phyloP scores from a whole-genome alignment of 495 filamentous ascomycete genomes.

The Geopyxis carbonaria region DNA sequence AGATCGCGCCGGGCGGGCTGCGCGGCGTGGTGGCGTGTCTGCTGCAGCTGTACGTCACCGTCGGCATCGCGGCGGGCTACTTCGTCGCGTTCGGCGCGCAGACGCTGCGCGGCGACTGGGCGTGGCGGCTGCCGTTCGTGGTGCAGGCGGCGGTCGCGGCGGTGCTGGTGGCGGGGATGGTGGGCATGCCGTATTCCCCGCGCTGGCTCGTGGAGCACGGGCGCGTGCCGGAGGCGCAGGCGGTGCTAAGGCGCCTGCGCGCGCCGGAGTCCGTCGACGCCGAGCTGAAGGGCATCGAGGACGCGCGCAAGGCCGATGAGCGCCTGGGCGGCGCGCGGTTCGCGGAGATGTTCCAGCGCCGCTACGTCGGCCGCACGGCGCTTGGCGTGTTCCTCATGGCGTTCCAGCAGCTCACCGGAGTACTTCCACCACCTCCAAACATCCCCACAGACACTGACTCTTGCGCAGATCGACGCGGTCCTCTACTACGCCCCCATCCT shows the following conservation, averaged over 20 bases:
- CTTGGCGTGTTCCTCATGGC: conserved; percentile 35
- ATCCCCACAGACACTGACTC: no score
- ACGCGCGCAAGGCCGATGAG: no score
- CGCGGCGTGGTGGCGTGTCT: conserved; percentile 38
- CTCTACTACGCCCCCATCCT: conserved; percentile 38
- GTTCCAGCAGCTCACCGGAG: conserved; percentile 34
- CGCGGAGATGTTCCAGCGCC: no score
- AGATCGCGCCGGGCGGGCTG: conserved; percentile 38
- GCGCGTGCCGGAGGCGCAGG: conserved; percentile 24
- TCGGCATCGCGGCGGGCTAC: conserved; percentile 38
- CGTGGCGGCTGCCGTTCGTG: conserved; percentile 41
- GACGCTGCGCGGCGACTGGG: conserved; percentile 33
- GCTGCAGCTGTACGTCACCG: conserved; percentile 38
- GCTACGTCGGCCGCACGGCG: conserved; percentile 27
- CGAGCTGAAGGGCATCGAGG: conserved; percentile 28
- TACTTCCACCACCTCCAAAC: no score
- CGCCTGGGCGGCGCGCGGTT: no score
- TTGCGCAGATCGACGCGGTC: conserved; percentile 36
- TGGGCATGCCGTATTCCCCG: conserved; percentile 29
- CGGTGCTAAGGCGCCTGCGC: conserved; percentile 32
- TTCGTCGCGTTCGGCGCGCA: conserved; percentile 45
- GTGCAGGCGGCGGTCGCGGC: conserved; percentile 30
- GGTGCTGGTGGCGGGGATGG: conserved; percentile 29
- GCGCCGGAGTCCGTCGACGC: conserved; percentile 19
- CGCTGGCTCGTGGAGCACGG: conserved; percentile 29